Evolutionary conservation across 495 filamentous ascomycete genomes (phyloP).

Genomic region (Daldinia loculata): DNA sequence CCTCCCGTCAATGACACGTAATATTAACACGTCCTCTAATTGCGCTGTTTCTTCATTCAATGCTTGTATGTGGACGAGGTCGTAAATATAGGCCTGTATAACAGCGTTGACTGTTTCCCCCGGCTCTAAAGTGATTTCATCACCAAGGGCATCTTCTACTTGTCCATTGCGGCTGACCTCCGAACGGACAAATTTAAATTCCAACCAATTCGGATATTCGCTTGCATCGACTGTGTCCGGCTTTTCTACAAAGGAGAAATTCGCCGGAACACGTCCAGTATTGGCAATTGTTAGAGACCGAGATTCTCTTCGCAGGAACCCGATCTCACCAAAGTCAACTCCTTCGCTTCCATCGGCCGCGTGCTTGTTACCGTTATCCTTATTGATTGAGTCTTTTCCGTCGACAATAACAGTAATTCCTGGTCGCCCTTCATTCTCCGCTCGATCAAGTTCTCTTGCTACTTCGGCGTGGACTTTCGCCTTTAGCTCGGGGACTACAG

Average conservation of each 20-base stretch:
- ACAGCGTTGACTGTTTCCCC: constrained; percentile 80
- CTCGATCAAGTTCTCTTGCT: constrained; percentile 84
- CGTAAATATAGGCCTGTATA: constrained; percentile 69
- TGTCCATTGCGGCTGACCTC: constrained; percentile 17
- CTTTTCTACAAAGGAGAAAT: constrained; percentile 76
- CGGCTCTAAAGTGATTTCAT: constrained; percentile 61
- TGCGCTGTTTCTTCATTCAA: constrained; percentile 73
- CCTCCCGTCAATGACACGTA: constrained; percentile 84
- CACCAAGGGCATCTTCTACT: constrained; percentile 34
- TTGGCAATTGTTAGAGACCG: constrained; percentile 86
- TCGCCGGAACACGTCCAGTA: constrained; percentile 80
- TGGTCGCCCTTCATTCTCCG: constrained; percentile 91
- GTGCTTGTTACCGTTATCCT: constrained; percentile 26
- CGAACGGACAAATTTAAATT: constrained; percentile 65
- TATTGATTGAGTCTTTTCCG: constrained; percentile 41
- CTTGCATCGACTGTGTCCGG: constrained; percentile 59
- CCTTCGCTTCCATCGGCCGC: constrained; percentile 54
- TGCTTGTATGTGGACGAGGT: constrained; percentile 67
- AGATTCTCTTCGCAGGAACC: constrained; percentile 69
- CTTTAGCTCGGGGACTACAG: constrained; percentile 83
- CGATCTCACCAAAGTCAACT: constrained; percentile 79
- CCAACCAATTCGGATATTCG: constrained; percentile 68
- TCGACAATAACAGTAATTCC: constrained; percentile 87
- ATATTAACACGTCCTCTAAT: constrained; percentile 86
- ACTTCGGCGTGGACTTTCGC: constrained; percentile 86